Base-by-base conservation (phyloP, 2,329 filamentous ascomycete genomes). In the Ilyonectria destructans region DNA sequence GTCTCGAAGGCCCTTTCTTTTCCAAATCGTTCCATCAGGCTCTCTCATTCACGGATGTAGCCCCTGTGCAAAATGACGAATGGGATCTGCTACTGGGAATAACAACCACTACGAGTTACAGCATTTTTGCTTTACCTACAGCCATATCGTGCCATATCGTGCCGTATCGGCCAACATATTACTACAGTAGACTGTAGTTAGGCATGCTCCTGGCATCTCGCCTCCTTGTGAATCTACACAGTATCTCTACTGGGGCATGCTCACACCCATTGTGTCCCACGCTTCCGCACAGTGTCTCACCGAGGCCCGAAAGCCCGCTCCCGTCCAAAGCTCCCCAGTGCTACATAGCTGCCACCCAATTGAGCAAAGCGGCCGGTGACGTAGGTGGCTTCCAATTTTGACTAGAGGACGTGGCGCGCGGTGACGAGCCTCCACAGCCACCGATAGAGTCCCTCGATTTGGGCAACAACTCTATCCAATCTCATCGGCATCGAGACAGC, bases 241-340 rank as follows among this genome's bases (percentile, higher is more conserved):
- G 31, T 33, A 33, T 9, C 9, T 33, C 31, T 33, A 6, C 12
- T 33, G 31, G 31, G 31, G 12, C 7, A 33, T 33, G 31, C 31
- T 33, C 31, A 33, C 7, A 12, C 31, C 31, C 31, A 12, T 33
- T 33, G 5, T 33, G 8, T 33, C 31, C 31, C 8, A 12, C 31
- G 31, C 31, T 33, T 33, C 8, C 43, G 21, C 10, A 17, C n/a
- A 46, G 40, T 69, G 72, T 74, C 63, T 73, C 60, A 69, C 65
- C 29, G 43, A 64, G 62, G 62, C 52, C 37, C 7, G 37, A 23
- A 23, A 23, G 23, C 23, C 23, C 57, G 17, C 19, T 8, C 21
- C 26, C 45, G 29, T 61, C 31, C 33, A 21, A 56, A 33, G n/a
- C 17, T 40, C 23, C 23, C 23, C 23, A 4, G 23, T 2, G 23